A percentile compares a stretch with the other conserved stretches of the same genome.
These are phyloP conservation scores for Dendrocalamus sinicus DNA, from an alignment of 176 grass and related monocot species.

Conservation along the genomic window DNA sequence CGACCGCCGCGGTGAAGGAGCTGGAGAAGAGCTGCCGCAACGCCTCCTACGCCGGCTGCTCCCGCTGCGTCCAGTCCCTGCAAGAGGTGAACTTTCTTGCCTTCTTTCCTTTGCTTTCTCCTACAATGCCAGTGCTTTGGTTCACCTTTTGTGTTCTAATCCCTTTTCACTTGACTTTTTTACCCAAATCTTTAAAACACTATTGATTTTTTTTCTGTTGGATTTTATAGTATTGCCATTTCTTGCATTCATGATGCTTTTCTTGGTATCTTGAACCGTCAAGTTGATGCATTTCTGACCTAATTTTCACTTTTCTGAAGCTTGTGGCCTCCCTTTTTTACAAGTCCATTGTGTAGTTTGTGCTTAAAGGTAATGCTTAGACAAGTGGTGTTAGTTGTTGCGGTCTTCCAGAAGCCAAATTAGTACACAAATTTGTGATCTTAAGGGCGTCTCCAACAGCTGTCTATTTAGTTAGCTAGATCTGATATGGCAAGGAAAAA, in stretches of 20 bases:
- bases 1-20: conserved; percentile 75
- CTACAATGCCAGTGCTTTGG: neutral
- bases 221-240: neutral
- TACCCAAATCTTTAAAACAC: neutral
- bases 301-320: neutral
- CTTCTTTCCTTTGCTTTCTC: neutral
- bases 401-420: neutral
- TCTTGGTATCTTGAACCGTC: neutral
- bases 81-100: conserved; percentile 70
- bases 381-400: neutral
- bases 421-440: neutral
- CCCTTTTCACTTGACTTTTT: no score
- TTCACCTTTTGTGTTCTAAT: conserved; percentile 20
- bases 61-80: conserved; percentile 81
- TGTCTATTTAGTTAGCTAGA: no score
- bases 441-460: no score
- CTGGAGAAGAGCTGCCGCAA: conserved; percentile 93
- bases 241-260: conserved; percentile 3
- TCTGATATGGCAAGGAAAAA: no score
- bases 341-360: neutral
- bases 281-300: neutral
- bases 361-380: neutral
- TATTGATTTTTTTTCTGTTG: neutral
- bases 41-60: conserved; percentile 90
- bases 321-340: no score